Percentiles rank a stretch among this genome's conserved stretches.
These are phyloP conservation scores for Hemileccinum rubropunctum DNA, from an alignment of 768 basidiomycete genomes.

Conservation along the genomic window DNA sequence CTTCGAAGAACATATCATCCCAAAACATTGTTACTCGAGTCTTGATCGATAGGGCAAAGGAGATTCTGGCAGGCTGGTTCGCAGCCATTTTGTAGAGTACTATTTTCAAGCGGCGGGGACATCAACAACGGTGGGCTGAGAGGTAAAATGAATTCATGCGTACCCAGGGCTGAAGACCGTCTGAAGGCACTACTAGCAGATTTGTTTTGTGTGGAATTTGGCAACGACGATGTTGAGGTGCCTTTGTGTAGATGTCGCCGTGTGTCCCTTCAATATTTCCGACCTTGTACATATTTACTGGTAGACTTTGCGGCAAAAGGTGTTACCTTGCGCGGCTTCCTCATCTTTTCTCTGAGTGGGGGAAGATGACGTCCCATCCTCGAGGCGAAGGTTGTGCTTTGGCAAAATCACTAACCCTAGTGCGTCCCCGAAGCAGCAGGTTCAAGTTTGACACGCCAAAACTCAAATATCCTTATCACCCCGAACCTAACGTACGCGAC, in stretches of 20 bases:
- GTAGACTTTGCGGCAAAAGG: conserved; percentile 5
- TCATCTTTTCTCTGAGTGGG: not conserved
- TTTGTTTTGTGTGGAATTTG: not conserved
- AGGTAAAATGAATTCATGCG: conserved; percentile 44
- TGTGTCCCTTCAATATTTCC: not conserved
- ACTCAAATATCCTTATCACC: conserved; percentile 6
- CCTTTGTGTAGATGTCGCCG: conserved; percentile 16
- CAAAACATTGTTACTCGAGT: no score
- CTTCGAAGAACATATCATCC: no score
- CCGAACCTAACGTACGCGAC: not conserved
- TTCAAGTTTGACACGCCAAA: conserved; percentile 23
- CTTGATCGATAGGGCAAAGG: conserved; percentile 23
- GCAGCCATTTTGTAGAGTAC: conserved; percentile 31
- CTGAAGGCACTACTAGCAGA: not conserved
- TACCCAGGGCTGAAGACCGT: conserved; percentile 18
- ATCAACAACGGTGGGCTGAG: conserved; percentile 55
- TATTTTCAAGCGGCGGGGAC: conserved; percentile 54
- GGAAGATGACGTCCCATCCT: not conserved
- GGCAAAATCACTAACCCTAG: not conserved
- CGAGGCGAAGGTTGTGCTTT: not conserved
- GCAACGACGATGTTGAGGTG: conserved; percentile 15
- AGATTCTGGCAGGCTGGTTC: conserved; percentile 6
- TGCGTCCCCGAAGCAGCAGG: no score
- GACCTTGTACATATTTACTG: not conserved
- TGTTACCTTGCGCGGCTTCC: conserved; percentile 6